Conservation (phyloP, 768 basidiomycete genomes). For the Boletus sp. region DNA sequence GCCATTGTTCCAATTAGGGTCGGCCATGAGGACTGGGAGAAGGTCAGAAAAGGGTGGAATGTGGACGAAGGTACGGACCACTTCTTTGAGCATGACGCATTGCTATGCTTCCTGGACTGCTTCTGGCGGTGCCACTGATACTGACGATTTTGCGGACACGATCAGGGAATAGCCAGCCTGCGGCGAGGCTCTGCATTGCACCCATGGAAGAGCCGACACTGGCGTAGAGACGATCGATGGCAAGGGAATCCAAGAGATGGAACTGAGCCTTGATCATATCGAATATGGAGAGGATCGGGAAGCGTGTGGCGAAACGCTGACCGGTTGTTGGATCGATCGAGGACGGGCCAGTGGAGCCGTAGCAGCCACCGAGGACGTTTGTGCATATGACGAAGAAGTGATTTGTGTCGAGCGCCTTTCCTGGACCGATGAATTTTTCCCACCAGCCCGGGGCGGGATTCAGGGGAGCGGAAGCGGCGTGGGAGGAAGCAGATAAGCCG, state of each 20-base stretch:
- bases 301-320: conserved; percentile 79
- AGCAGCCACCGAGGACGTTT: conserved; percentile 96
- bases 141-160: conserved; percentile 88
- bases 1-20: conserved; percentile 99
- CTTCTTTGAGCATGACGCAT: conserved; percentile 96
- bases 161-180: conserved; percentile 89
- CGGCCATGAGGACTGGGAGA: conserved; percentile 88
- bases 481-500: conserved; percentile 92
- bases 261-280: conserved; percentile 98
- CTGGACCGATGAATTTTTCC: conserved; percentile 97
- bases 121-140: conserved; percentile 93
- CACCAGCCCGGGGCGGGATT: conserved; percentile 94
- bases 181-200: conserved; percentile 94
- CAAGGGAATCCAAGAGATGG: conserved; percentile 75
- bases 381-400: conserved; percentile 93
- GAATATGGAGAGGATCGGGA: conserved; percentile 90
- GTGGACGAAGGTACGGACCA: conserved; percentile 46
- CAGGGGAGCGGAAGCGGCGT: conserved; percentile 75
- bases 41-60: background rate
- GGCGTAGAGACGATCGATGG: conserved; percentile 83
- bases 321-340: conserved; percentile 69
- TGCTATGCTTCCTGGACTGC: conserved; percentile 87
- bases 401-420: conserved; percentile 89
- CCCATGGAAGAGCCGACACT: conserved; percentile 97
- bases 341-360: conserved; percentile 94